A percentile compares a stretch with the other conserved stretches of the same genome.
Evolutionary conservation across 331 rosid genomes (phyloP).

Genomic region (Quercus phellos): DNA sequence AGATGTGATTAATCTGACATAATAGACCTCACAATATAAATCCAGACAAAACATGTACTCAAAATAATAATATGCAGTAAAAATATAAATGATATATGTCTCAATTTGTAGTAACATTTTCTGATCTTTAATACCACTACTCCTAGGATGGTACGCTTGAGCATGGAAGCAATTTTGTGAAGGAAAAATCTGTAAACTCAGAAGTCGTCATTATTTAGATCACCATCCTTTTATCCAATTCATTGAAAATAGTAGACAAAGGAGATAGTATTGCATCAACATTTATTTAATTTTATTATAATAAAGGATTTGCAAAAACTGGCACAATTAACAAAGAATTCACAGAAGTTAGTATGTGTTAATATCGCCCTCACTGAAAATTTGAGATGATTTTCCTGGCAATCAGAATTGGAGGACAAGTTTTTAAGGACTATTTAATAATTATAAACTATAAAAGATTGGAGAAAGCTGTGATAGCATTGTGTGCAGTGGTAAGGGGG

Average conservation of each 20-base stretch:
- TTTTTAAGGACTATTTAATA: not conserved
- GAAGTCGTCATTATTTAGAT: not conserved
- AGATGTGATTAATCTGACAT: not conserved
- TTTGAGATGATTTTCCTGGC: not conserved
- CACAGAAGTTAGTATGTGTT: not conserved
- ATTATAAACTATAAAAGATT: not conserved
- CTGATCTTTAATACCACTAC: not conserved
- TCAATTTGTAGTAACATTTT: not conserved
- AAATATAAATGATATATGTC: not conserved
- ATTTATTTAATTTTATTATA: not conserved
- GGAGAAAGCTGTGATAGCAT: not conserved
- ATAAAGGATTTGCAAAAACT: not conserved
- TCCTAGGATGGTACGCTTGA: not conserved
- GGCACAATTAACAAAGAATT: not conserved
- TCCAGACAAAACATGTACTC: not conserved
- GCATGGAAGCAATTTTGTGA: not conserved
- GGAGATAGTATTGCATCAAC: not conserved
- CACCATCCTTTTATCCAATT: not conserved
- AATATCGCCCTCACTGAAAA: not conserved
- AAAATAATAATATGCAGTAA: not conserved
- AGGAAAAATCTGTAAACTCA: not conserved
- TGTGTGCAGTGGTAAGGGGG: not conserved
- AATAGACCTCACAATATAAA: not conserved
- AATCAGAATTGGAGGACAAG: not conserved
- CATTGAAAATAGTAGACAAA: not conserved